These are phyloP conservation scores for Botrytis deweyae DNA, from an alignment of 2,329 filamentous ascomycete species.

Conservation along the genomic window DNA sequence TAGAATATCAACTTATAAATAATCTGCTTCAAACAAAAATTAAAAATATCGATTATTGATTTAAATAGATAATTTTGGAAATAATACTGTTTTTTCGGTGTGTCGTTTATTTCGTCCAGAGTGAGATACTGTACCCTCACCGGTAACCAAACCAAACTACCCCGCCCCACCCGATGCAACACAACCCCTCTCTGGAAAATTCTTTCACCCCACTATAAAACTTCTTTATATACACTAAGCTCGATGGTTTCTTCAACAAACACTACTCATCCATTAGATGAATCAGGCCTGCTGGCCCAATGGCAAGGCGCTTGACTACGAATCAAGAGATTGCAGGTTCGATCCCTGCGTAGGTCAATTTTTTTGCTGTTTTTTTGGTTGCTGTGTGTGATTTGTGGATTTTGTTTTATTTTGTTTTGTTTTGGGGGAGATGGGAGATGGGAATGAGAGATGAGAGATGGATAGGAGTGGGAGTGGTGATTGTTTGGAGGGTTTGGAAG, in stretches of 20 bases:
- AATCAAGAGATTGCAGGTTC: constrained; percentile 50
- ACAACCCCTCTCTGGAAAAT: not conserved
- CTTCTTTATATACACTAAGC: not conserved
- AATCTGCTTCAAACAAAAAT: too few relatives aligned
- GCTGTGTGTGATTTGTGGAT: too few relatives aligned
- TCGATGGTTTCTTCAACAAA: rapidly evolving
- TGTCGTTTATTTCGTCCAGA: too few relatives aligned
- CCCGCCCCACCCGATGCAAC: not conserved
- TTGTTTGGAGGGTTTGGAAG: not conserved
- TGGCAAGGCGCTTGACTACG: constrained; percentile 52
- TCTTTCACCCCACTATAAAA: not conserved
- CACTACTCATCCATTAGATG: not conserved
- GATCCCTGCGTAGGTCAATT: constrained; percentile 38
- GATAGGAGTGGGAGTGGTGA: too few relatives aligned
- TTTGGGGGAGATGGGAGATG: too few relatives aligned
- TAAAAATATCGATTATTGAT: too few relatives aligned
- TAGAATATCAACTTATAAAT: too few relatives aligned
- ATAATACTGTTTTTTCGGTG: too few relatives aligned
- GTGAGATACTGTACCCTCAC: not conserved
- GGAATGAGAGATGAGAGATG: too few relatives aligned
- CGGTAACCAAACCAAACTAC: not conserved
- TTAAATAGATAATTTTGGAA: too few relatives aligned
- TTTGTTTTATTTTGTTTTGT: not conserved
- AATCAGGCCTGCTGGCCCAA: constrained; percentile 41
- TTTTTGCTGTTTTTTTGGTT: not conserved